These are phyloP conservation scores for Kodamaea fukazawae DNA, from an alignment of 805 yeast genomes.

Conservation along the genomic window DNA sequence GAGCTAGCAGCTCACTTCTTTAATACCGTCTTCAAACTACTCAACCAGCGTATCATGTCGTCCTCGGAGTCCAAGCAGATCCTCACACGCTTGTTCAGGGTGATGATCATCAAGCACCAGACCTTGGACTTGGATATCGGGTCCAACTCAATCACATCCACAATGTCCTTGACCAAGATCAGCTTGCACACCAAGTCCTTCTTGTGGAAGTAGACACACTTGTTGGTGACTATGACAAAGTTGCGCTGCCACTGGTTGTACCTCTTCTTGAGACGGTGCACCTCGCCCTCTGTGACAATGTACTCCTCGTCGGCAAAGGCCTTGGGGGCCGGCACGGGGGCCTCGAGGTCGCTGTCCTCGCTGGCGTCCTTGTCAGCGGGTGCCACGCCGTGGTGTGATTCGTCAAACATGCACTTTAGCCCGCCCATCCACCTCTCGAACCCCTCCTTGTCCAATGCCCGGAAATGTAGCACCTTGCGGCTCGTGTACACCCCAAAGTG, in stretches of 20 bases:
- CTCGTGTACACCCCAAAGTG: conserved; percentile 25
- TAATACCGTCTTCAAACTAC: conserved; percentile 35
- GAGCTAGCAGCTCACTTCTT: background rate
- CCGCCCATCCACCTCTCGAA: conserved; percentile 18
- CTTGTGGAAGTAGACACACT: conserved; percentile 41
- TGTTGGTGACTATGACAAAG: conserved; percentile 43
- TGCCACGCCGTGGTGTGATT: background rate
- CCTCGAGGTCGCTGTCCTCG: conserved; percentile 1
- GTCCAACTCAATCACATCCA: conserved; percentile 52
- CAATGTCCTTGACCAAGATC: conserved; percentile 29
- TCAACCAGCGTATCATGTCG: conserved; percentile 49
- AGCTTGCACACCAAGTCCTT: conserved; percentile 26
- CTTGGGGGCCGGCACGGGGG: background rate
- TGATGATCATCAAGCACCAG: conserved; percentile 48
- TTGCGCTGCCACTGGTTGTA: conserved; percentile 49
- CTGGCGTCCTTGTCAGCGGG: background rate
- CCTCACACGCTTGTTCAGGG: conserved; percentile 43
- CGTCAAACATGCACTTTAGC: conserved; percentile 8
- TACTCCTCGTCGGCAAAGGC: conserved; percentile 5
- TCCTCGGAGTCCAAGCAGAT: conserved; percentile 46
- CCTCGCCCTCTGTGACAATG: conserved; percentile 38
- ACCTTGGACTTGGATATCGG: conserved; percentile 41
- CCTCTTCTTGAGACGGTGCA: conserved; percentile 39
- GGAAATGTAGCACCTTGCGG: conserved; percentile 21
- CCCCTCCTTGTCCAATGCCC: conserved; percentile 11